phyloP scores from a whole-genome alignment of 2,329 filamentous ascomycete species.

The Raffaelea albimanens region DNA sequence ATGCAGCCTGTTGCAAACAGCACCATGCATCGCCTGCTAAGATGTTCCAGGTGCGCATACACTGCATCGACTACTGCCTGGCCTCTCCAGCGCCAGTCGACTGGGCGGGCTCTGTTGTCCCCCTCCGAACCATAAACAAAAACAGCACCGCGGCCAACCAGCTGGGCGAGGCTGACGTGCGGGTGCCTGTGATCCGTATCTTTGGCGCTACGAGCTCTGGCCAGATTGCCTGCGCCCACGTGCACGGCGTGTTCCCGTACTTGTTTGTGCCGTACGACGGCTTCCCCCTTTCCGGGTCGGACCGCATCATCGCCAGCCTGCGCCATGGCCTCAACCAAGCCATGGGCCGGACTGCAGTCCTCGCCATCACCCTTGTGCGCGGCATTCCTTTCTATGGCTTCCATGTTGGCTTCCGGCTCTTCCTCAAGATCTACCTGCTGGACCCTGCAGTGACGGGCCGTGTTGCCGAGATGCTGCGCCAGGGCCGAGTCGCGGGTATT shows the following conservation, averaged over 20 bases:
- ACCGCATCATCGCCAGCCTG: constrained; percentile 30
- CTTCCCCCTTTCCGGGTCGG: constrained; percentile 1
- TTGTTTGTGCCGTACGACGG: constrained; percentile 53
- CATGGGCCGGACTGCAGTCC: constrained; percentile 61
- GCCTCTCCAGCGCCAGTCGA: constrained; percentile 69
- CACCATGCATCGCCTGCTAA: constrained; percentile 4
- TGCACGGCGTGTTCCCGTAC: constrained; percentile 93
- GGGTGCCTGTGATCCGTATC: constrained; percentile 76
- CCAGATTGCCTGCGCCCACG: constrained; percentile 90
- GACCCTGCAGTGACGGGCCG: constrained; percentile 83
- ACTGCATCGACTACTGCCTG: constrained; percentile 95
- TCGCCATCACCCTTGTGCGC: constrained; percentile 84
- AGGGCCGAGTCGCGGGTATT: constrained; percentile 58
- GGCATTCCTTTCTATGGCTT: constrained; percentile 95
- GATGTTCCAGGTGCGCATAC: constrained; percentile 79
- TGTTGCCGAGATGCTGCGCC: constrained; percentile 74
- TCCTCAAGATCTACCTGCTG: constrained; percentile 89
- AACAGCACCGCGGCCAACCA: neutral
- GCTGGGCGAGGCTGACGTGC: constrained; percentile 43
- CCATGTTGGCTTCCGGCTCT: constrained; percentile 82
- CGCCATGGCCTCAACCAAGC: constrained; percentile 88
- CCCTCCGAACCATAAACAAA: constrained; percentile 10
- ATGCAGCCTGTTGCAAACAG: neutral
- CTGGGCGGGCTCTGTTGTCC: constrained; percentile 45
- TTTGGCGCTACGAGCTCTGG: constrained; percentile 92